Conservation (phyloP, 1,284 basidiomycete genomes). For the Leucoagaricus sp. region DNA sequence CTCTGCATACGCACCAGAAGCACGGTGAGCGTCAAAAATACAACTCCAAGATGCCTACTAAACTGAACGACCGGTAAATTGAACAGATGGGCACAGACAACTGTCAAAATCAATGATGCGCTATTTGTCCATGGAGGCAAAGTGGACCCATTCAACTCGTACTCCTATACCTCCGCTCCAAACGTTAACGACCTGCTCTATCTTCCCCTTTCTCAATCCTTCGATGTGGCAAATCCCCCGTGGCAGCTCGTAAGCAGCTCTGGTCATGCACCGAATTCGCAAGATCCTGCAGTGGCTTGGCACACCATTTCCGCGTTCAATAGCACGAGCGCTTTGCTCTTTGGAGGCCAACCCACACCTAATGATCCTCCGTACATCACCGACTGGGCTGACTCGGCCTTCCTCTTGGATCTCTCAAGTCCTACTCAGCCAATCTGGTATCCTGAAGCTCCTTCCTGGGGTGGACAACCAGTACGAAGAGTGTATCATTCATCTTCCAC, state of each 20-base stretch:
- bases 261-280: conserved; percentile 41
- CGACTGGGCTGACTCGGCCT: conserved; percentile 63
- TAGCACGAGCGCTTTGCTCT: conserved; percentile 54
- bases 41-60: conserved; percentile 4
- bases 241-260: conserved; percentile 60
- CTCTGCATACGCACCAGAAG: background rate
- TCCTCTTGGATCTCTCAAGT: conserved; percentile 49
- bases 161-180: conserved; percentile 74
- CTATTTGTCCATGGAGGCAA: conserved; percentile 81
- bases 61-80: background rate
- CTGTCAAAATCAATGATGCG: conserved; percentile 57
- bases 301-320: conserved; percentile 74
- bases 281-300: conserved; percentile 75
- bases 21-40: background rate
- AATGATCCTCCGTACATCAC: conserved; percentile 54
- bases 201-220: conserved; percentile 64
- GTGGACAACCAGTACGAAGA: conserved; percentile 66
- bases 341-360: conserved; percentile 75
- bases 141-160: conserved; percentile 66
- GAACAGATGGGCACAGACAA: conserved; percentile 85
- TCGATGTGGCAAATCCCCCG: conserved; percentile 60
- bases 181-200: conserved; percentile 69
- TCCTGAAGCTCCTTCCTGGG: conserved; percentile 56
- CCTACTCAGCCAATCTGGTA: conserved; percentile 44
- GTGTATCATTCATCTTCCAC: conserved; percentile 70